Evolutionary conservation across 2,329 filamentous ascomycete species (phyloP).

Genomic region (Nigrospora oryzae): DNA sequence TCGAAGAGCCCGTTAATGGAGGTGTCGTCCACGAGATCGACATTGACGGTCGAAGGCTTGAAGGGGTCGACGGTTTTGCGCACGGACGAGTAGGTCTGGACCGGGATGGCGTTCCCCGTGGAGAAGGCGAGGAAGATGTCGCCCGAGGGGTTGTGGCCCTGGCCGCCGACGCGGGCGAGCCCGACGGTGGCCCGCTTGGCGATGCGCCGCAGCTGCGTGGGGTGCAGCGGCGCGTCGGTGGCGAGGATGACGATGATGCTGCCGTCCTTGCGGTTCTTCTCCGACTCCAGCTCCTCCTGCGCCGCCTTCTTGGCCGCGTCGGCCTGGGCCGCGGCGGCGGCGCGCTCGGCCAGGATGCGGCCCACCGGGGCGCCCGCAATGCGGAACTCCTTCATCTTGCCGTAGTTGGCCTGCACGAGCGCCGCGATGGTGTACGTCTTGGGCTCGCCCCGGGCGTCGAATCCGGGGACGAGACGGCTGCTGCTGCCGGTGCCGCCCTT

Average conservation of each 20-base stretch:
- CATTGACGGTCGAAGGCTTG: slow-evolving; percentile 23
- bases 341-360: slow-evolving; percentile 40
- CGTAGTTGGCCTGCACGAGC: slow-evolving; percentile 60
- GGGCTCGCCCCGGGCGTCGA: slow-evolving; percentile 22
- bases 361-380: slow-evolving; percentile 56
- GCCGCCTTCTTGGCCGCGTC: slow-evolving; percentile 19
- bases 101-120: slow-evolving; percentile 44
- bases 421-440: slow-evolving; percentile 50
- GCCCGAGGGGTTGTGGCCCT: slow-evolving; percentile 53
- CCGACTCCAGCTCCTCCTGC: slow-evolving; percentile 15
- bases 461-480: slow-evolving; percentile 44
- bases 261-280: slow-evolving; percentile 48
- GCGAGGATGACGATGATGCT: slow-evolving; percentile 53
- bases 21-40: slow-evolving; percentile 45
- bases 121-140: slow-evolving; percentile 63
- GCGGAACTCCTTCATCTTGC: slow-evolving; percentile 43
- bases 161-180: slow-evolving; percentile 50
- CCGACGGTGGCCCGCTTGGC: slow-evolving; percentile 55
- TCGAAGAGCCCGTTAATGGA: slow-evolving; percentile 55
- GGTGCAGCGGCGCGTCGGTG: slow-evolving; percentile 52
- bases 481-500: slow-evolving; percentile 60
- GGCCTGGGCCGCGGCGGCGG: slow-evolving; percentile 12
- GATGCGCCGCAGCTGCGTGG: slow-evolving; percentile 46
- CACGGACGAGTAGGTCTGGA: slow-evolving; percentile 28
- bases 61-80: slow-evolving; percentile 29